A percentile compares a stretch with the other conserved stretches of the same genome.
Conservation (phyloP, 768 basidiomycete species). For the Amanita pseudoporphyria region DNA sequence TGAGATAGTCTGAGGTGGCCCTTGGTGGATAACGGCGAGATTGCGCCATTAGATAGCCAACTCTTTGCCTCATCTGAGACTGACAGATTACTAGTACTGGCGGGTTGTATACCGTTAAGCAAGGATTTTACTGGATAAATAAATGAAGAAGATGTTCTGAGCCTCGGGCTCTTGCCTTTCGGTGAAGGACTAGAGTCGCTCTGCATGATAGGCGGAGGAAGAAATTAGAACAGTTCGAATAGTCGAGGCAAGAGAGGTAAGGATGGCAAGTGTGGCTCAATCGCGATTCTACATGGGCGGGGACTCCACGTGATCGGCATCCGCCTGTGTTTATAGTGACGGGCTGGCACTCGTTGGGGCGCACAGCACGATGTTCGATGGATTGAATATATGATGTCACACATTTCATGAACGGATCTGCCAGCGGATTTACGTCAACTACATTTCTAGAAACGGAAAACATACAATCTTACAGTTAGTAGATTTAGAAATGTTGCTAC, state of each 20-base stretch:
- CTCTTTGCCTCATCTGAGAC: too few relatives aligned
- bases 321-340: too few relatives aligned
- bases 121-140: slow-evolving; percentile 34
- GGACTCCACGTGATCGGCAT: too few relatives aligned
- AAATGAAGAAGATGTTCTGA: slow-evolving; percentile 16
- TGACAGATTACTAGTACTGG: slow-evolving; percentile 9
- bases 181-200: slow-evolving; percentile 6
- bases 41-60: neutral
- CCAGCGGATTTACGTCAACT: too few relatives aligned
- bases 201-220: neutral
- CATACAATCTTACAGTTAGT: neutral
- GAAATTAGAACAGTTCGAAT: too few relatives aligned
- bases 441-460: too few relatives aligned
- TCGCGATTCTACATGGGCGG: neutral
- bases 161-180: neutral
- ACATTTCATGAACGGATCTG: too few relatives aligned
- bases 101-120: slow-evolving; percentile 27
- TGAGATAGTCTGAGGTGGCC: too few relatives aligned
- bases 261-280: neutral
- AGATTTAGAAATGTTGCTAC: neutral
- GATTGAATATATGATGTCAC: too few relatives aligned
- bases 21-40: neutral
- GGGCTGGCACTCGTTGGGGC: too few relatives aligned
- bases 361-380: too few relatives aligned
- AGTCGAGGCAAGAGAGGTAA: neutral